These are phyloP conservation scores for Sextonia rubra DNA, from an alignment of 164 flowering plant genomes.

Conservation along the genomic window DNA sequence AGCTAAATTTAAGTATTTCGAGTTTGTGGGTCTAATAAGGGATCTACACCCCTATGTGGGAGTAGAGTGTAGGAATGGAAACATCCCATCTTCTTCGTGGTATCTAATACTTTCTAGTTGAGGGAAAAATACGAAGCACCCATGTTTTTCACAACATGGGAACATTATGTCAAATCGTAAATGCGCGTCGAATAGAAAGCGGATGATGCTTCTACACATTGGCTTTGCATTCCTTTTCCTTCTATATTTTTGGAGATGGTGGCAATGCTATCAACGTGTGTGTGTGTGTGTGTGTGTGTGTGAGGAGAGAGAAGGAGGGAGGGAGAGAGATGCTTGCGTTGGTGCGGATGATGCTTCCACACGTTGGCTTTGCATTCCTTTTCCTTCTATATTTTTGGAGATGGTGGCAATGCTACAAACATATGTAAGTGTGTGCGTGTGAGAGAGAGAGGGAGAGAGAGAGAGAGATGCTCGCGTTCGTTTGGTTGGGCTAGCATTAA, in stretches of 20 bases:
- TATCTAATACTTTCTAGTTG: constrained; percentile 28
- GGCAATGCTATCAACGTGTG: neutral
- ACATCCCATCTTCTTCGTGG: constrained; percentile 6
- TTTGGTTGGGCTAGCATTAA: neutral
- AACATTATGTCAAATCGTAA: neutral
- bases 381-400: neutral
- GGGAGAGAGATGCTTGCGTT: neutral
- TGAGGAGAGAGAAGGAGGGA: too few species aligned
- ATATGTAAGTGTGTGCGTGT: too few species aligned
- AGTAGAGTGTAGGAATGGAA: neutral
- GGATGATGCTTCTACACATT: neutral
- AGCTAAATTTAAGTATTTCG: too few species aligned
- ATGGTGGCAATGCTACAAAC: neutral
- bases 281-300: too few species aligned
- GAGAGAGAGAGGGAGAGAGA: neutral
- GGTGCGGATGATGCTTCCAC: neutral
- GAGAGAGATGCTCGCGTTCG: neutral
- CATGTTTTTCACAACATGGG: neutral
- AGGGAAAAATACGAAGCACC: neutral
- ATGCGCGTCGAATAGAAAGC: neutral
- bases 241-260: neutral
- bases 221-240: neutral
- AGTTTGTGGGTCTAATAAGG: too few species aligned
- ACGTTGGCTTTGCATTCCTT: neutral
- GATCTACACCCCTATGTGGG: neutral